Evolutionary conservation across 257 asterid species (phyloP).

Genomic region (Solanum virginianum): DNA sequence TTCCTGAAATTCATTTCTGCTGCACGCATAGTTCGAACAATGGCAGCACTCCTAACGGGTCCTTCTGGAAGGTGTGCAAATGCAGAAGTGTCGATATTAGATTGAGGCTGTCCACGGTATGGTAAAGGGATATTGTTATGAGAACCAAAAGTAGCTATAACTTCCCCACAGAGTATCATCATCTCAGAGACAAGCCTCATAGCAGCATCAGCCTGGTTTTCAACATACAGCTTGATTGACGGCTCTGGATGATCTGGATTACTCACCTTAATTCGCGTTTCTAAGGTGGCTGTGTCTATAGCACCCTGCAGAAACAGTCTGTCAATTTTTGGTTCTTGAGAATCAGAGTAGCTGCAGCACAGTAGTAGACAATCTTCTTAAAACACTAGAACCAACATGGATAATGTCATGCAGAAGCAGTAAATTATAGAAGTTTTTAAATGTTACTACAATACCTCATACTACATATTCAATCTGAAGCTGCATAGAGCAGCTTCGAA

Average conservation of each 20-base stretch:
- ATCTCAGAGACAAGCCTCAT: conserved; percentile 94
- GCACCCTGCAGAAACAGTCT: conserved; percentile 58
- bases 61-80: conserved; percentile 96
- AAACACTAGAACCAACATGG: neutral
- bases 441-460: neutral
- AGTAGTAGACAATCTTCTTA: neutral
- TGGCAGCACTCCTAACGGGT: conserved; percentile 80
- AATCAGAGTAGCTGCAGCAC: neutral
- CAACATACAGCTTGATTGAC: conserved; percentile 73
- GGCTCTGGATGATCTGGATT: conserved; percentile 94
- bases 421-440: neutral
- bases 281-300: conserved; percentile 65
- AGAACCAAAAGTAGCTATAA: conserved; percentile 77
- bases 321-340: neutral
- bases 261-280: conserved; percentile 68
- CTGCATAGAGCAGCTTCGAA: neutral
- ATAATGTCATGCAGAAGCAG: neutral
- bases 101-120: conserved; percentile 95
- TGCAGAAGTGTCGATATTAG: conserved; percentile 62
- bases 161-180: conserved; percentile 99
- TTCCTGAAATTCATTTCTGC: conserved; percentile 96
- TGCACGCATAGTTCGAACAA: conserved; percentile 74
- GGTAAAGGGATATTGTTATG: conserved; percentile 66
- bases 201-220: conserved; percentile 87
- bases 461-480: neutral